Percentiles rank a stretch among this genome's conserved stretches.
These are phyloP conservation scores for Spiraea crenata DNA, from an alignment of 331 rosid species.

Conservation along the genomic window DNA sequence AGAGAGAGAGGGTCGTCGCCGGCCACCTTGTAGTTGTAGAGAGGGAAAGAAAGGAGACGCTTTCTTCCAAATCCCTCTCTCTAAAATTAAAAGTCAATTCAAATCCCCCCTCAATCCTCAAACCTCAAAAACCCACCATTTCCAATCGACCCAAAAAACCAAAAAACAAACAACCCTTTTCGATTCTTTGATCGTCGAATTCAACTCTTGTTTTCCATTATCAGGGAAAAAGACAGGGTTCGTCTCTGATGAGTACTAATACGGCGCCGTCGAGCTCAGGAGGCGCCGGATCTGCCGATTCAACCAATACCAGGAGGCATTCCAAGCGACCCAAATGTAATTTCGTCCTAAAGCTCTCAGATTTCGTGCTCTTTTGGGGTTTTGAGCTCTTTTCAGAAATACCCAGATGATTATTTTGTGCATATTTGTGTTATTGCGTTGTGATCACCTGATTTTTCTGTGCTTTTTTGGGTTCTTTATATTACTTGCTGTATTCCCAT, in stretches of 20 bases:
- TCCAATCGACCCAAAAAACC: neutral
- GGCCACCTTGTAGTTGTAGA: conserved; percentile 26
- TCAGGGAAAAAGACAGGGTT: neutral
- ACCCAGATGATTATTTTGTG: conserved; percentile 7
- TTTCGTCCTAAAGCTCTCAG: conserved; percentile 3
- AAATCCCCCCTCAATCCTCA: neutral
- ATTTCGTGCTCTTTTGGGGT: neutral
- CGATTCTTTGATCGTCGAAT: neutral
- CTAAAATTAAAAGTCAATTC: conserved; percentile 13
- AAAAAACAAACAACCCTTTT: neutral
- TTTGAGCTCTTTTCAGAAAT: conserved; percentile 22
- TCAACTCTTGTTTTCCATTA: too few species aligned
- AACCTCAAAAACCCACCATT: neutral
- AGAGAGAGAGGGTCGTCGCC: conserved; percentile 11
- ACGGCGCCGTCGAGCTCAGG: conserved; percentile 73
- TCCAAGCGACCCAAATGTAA: conserved; percentile 95
- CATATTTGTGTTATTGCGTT: neutral
- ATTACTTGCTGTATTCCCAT: neutral
- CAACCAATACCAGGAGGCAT: conserved; percentile 60
- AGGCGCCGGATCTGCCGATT: conserved; percentile 75
- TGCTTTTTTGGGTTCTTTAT: neutral
- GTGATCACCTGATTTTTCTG: neutral
- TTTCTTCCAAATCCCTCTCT: conserved; percentile 29
- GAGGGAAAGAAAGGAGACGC: conserved; percentile 24
- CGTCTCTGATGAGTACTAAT: conserved; percentile 42